Conservation (phyloP, 1,284 basidiomycete species). For the Ustilago cynodontis region DNA sequence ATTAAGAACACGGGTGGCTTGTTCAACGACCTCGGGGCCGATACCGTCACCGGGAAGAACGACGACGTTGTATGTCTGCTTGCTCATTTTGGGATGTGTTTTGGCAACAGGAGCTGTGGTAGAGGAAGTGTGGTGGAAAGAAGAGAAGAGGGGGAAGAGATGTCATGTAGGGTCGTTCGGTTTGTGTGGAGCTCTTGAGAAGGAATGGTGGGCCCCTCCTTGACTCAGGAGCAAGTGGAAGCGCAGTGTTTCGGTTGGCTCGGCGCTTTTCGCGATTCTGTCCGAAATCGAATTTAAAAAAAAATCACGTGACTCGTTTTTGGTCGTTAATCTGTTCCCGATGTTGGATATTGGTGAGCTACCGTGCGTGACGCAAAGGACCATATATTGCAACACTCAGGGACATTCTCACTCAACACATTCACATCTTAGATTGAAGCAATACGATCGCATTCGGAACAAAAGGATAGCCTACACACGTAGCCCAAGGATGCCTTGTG, state of each 20-base stretch:
- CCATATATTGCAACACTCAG: too few relatives aligned
- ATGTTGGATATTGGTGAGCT: too few relatives aligned
- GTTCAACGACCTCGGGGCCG: constrained; percentile 91
- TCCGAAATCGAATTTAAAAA: constrained; percentile 25
- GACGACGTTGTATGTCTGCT: constrained; percentile 52
- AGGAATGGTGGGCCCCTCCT: constrained; percentile 23
- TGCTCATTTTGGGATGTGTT: constrained; percentile 25
- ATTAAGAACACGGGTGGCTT: constrained; percentile 88
- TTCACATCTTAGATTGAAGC: too few relatives aligned
- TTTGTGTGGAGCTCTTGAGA: constrained; percentile 25
- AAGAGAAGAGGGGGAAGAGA: not conserved
- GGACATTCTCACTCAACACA: too few relatives aligned
- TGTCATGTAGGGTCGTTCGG: not conserved
- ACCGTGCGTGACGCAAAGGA: too few relatives aligned
- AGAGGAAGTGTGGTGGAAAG: too few relatives aligned
- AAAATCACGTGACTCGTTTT: too few relatives aligned
- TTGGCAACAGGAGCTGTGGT: too few relatives aligned
- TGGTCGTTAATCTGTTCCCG: too few relatives aligned
- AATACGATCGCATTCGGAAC: too few relatives aligned
- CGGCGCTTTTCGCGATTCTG: constrained; percentile 6
- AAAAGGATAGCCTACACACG: too few relatives aligned
- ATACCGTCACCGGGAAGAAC: constrained; percentile 97
- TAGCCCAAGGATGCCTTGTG: too few relatives aligned
- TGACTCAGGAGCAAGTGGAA: constrained; percentile 10
- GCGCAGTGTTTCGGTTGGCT: constrained; percentile 29